phyloP scores from a whole-genome alignment of 352 stramenopile species.

The Pseudoperonospora humuli region DNA sequence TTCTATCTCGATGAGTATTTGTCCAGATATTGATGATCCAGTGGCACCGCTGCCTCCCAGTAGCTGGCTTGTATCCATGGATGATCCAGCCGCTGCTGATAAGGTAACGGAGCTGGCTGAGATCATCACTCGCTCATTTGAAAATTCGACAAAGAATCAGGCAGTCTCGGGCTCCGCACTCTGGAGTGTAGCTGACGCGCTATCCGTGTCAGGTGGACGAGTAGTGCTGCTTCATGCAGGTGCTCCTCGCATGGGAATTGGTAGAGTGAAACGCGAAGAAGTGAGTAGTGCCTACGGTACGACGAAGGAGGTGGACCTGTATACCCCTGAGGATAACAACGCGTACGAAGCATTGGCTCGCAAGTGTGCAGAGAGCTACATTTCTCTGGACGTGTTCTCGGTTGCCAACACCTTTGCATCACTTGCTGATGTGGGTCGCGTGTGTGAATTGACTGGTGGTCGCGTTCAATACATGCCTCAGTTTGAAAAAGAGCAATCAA shows the following conservation, averaged over 20 bases:
- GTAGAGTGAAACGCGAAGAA: conserved; percentile 73
- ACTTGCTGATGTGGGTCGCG: conserved; percentile 66
- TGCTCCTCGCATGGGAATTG: conserved; percentile 63
- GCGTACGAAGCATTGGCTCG: conserved; percentile 59
- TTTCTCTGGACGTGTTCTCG: conserved; percentile 82
- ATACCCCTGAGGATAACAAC: conserved; percentile 63
- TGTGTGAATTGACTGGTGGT: conserved; percentile 80
- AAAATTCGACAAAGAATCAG: conserved; percentile 70
- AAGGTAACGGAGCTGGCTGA: conserved; percentile 63
- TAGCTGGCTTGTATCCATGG: conserved; percentile 80
- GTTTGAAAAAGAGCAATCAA: conserved; percentile 79
- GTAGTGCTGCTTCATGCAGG: conserved; percentile 72
- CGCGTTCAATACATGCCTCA: conserved; percentile 82
- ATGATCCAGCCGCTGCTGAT: conserved; percentile 58
- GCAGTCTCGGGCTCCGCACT: conserved; percentile 66
- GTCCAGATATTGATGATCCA: conserved; percentile 75
- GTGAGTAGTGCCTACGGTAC: conserved; percentile 73
- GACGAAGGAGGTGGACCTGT: conserved; percentile 81
- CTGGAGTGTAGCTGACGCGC: conserved; percentile 69
- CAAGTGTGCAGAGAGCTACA: conserved; percentile 65
- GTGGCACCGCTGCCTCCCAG: conserved; percentile 57
- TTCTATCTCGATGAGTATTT: conserved; percentile 70
- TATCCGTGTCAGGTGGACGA: conserved; percentile 50
- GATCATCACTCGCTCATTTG: conserved; percentile 61
- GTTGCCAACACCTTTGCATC: conserved; percentile 81